A percentile compares a stretch with the other conserved stretches of the same genome.
Conservation (phyloP, 257 asterid species). For the Solanum medicagineum region DNA sequence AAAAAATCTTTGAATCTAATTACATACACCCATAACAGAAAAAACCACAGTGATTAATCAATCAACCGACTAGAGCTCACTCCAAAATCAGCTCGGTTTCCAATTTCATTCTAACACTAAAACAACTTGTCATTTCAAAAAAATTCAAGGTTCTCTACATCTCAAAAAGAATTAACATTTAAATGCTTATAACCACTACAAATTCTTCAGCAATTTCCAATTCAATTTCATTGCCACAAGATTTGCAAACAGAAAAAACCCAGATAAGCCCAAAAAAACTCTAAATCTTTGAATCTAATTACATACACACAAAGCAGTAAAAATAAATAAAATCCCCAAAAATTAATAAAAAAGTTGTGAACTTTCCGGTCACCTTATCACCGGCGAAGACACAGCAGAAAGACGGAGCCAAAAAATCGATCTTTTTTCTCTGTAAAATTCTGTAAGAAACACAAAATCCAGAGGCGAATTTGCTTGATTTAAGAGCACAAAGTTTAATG, state of each 20-base stretch:
- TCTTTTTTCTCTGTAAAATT: background rate
- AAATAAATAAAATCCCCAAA: background rate
- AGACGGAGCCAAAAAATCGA: background rate
- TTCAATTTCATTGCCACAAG: background rate
- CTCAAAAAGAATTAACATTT: background rate
- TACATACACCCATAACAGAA: background rate
- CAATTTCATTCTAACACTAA: background rate
- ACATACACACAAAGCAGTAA: background rate
- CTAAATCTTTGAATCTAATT: background rate
- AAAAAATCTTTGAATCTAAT: background rate
- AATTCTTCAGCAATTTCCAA: background rate
- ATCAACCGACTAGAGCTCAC: background rate
- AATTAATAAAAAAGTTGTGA: background rate
- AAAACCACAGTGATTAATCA: background rate
- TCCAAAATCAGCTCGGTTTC: background rate
- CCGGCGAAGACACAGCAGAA: background rate
- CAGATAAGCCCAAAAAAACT: background rate
- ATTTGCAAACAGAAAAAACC: background rate
- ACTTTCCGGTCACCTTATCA: background rate
- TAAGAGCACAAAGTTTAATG: background rate
- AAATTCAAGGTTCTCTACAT: background rate
- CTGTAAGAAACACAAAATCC: background rate
- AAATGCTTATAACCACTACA: background rate
- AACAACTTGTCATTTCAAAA: background rate
- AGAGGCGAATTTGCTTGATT: background rate